These are phyloP conservation scores for Sphaerulina musiva DNA, from an alignment of 2,329 filamentous ascomycete species.

Conservation along the genomic window DNA sequence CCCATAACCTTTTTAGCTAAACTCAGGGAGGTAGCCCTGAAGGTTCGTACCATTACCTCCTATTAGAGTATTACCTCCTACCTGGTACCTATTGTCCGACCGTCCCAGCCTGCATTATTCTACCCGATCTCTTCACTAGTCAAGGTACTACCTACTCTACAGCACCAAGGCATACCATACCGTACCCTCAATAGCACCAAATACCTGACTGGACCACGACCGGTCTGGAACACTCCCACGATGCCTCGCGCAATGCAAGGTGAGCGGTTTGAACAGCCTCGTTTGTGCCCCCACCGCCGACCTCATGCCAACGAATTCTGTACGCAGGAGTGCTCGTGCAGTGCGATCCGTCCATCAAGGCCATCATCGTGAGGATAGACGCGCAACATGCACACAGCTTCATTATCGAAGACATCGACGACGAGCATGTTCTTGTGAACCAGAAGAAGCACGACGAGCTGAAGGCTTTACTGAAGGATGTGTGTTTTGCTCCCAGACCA, in stretches of 20 bases:
- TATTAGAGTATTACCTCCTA: no score
- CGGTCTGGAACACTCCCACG: background rate
- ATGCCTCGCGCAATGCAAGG: slow-evolving; percentile 27
- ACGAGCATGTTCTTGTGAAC: slow-evolving; percentile 68
- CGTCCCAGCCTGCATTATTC: no score
- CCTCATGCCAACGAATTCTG: background rate
- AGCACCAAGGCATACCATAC: no score
- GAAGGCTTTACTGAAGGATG: slow-evolving; percentile 63
- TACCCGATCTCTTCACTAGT: no score
- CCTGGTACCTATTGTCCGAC: no score
- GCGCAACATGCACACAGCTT: slow-evolving; percentile 59
- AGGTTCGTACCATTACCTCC: no score
- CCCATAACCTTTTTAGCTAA: no score
- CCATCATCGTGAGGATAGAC: slow-evolving; percentile 74
- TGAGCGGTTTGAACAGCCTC: slow-evolving; percentile 1
- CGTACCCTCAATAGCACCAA: no score
- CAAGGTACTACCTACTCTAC: no score
- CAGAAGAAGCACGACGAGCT: slow-evolving; percentile 63
- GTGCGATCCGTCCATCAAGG: slow-evolving; percentile 81
- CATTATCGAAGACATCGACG: slow-evolving; percentile 74
- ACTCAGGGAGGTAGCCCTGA: no score
- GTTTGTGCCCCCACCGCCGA: background rate
- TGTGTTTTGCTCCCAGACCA: slow-evolving; percentile 31
- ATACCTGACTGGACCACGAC: background rate
- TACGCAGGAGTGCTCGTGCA: slow-evolving; percentile 62